A percentile compares a stretch with the other conserved stretches of the same genome.
phyloP scores from a whole-genome alignment of 140 eudicot species.

The Bidens hawaiensis region DNA sequence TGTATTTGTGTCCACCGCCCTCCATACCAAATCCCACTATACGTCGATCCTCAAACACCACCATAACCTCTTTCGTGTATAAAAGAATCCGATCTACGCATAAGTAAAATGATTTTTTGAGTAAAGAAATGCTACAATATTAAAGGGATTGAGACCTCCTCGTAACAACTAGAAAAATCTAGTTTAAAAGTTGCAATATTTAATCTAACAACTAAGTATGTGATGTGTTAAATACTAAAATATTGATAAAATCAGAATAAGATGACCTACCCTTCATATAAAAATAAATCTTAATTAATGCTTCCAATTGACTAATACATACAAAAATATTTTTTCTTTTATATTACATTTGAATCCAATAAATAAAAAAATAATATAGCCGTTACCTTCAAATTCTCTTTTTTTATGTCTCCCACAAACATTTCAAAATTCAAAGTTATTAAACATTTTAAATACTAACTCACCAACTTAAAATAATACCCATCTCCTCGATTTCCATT shows the following conservation, averaged over 20 bases:
- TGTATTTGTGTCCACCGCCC: too few relatives aligned
- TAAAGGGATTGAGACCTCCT: too few relatives aligned
- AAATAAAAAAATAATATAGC: constrained; percentile 10
- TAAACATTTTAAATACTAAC: constrained; percentile 8
- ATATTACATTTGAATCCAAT: constrained; percentile 18
- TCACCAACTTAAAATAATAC: constrained; percentile 12
- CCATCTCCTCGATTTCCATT: constrained; percentile 40
- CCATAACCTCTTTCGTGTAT: too few relatives aligned
- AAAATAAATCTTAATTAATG: constrained; percentile 18
- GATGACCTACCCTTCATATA: not conserved
- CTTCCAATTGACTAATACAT: constrained; percentile 22
- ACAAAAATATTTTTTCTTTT: not conserved
- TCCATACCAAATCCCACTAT: too few relatives aligned
- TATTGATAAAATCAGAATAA: not conserved
- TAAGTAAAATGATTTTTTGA: too few relatives aligned
- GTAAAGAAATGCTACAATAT: too few relatives aligned
- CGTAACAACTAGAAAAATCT: not conserved
- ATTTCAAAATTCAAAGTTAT: constrained; percentile 61
- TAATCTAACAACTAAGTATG: not conserved
- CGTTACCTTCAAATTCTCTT: constrained; percentile 43
- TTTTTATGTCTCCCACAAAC: constrained; percentile 21
- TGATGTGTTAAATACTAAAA: not conserved
- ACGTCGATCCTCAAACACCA: too few relatives aligned
- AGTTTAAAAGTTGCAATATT: not conserved
- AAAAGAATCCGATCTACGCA: too few relatives aligned